Conservation (phyloP, 176 grass and related monocot genomes). For the Lolium rigidum region DNA sequence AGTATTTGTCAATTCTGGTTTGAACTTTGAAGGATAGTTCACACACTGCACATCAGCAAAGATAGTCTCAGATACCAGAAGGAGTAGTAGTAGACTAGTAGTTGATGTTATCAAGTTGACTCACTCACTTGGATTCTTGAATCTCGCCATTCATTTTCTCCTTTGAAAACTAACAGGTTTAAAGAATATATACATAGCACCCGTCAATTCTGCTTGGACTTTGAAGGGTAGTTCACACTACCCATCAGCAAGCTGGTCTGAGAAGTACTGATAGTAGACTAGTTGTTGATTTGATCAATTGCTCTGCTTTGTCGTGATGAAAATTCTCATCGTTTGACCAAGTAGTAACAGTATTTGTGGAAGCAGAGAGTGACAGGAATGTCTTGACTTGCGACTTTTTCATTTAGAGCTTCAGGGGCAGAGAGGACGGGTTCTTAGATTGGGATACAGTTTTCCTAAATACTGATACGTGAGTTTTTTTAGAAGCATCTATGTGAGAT, state of each 20-base stretch:
- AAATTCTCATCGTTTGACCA: conserved; percentile 26
- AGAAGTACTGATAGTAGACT: too few relatives aligned
- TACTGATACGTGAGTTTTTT: neutral
- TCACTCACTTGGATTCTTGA: neutral
- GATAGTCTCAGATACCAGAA: neutral
- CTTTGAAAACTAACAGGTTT: neutral
- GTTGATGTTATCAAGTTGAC: conserved; percentile 25
- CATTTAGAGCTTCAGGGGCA: too few relatives aligned
- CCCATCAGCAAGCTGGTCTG: neutral
- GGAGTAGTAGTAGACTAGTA: neutral
- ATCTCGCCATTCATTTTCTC: neutral
- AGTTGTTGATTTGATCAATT: neutral
- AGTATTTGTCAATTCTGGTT: neutral
- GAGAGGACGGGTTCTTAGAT: too few relatives aligned
- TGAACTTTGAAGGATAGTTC: neutral
- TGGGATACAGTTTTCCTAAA: neutral
- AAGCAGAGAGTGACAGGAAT: neutral
- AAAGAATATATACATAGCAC: neutral
- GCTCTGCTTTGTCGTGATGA: neutral
- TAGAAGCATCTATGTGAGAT: neutral
- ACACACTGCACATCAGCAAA: neutral
- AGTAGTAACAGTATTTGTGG: neutral
- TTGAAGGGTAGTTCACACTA: neutral
- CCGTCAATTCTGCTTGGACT: neutral
- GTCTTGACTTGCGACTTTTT: neutral